phyloP scores from a whole-genome alignment of 495 filamentous ascomycete genomes.

The Aspergillus panamensis region DNA sequence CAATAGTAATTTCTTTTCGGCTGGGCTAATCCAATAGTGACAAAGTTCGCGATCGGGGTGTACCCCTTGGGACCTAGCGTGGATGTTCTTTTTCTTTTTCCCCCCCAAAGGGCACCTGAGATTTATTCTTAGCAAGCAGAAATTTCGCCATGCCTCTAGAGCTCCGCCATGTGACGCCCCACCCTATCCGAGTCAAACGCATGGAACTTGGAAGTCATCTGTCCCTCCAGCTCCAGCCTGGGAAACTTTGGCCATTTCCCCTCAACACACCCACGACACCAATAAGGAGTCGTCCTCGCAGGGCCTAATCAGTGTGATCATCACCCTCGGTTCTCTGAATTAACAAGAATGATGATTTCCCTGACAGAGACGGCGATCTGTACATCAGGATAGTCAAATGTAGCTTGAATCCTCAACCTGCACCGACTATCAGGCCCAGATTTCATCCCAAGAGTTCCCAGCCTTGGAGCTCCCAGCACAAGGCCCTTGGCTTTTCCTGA shows the following conservation, averaged over 20 bases:
- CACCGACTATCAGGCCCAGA: neutral
- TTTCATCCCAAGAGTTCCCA: neutral
- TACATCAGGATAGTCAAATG: no score
- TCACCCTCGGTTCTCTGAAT: no score
- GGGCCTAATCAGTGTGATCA: no score
- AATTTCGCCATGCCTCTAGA: neutral
- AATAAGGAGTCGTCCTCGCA: no score
- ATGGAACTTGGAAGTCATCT: neutral
- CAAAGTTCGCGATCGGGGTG: neutral
- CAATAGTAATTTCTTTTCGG: neutral
- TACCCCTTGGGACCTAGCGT: neutral
- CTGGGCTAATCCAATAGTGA: neutral
- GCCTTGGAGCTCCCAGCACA: neutral
- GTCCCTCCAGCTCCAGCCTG: neutral
- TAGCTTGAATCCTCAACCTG: no score
- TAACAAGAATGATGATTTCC: no score
- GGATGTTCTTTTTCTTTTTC: neutral
- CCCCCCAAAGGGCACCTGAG: neutral
- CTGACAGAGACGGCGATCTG: no score
- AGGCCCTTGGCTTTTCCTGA: neutral
- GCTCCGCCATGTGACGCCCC: constrained; percentile 10
- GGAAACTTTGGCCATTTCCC: no score
- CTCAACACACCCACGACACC: no score
- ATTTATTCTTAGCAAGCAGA: constrained; percentile 1
- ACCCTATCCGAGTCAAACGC: neutral